Evolutionary conservation across 352 stramenopile species (phyloP), one percentile per base, ranked within the genome.

Genomic region (Pilasporangium apinafurcum): DNA sequence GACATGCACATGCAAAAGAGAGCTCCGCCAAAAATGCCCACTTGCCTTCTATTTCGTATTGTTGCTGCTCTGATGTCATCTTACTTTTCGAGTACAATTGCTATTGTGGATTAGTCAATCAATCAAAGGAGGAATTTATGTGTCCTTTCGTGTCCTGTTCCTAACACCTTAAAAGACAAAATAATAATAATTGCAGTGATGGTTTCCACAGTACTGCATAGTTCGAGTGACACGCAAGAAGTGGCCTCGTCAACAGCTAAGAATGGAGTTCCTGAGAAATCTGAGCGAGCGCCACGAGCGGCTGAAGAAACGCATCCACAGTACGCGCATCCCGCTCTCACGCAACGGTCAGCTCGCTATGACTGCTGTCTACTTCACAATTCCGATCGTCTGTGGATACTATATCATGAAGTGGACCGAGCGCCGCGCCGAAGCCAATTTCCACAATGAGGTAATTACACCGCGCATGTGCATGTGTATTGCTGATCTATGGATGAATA

Each of bases 371-470:
- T 97, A 97, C 64, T 97, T 97, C 52, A 74, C 68, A 26, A 71
- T 86, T 30, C 90, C 90, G 0, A 64, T 97, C 31, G 56, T 96
- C 8, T 69, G 68, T 29, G 90, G 90, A 33, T 95, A 95, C 56
- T 95, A 77, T 52, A 60, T 97, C 45, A 97, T 97, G 90, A 86
- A 97, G 54, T 96, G 84, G 83, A 59, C 86, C 14, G 72, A 90
- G 41, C 54, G 64, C 37, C 68, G 61, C 22, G 80, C 85, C 8
- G 71, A 89, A 26, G 51, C 49, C 33, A 95, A 95, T 53, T 86
- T 91, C 45, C 65, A 74, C 48, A 55, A 65, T 16, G 74, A 91
- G 78, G 78, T 87, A 24, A 24, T 16, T 17, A 3, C 13, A 29
- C 2, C n/a, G 21, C 1, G 6, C 27, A 13, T 30, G 20, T 44